These are phyloP conservation scores for Puccinia horiana DNA, from an alignment of 1,284 basidiomycete genomes.

Conservation along the genomic window DNA sequence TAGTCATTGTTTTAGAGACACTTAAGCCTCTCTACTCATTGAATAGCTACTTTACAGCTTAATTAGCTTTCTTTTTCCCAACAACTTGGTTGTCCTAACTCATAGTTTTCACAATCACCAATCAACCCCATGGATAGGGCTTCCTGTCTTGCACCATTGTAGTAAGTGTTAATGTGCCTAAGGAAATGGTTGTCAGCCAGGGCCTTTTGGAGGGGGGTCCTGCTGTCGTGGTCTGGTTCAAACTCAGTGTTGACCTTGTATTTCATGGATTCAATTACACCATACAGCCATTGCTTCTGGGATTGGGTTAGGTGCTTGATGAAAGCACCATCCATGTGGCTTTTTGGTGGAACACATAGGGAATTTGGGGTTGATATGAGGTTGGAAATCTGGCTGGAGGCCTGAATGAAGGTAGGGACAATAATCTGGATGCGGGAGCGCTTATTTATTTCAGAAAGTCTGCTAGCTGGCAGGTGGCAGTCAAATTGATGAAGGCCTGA, in stretches of 20 bases:
- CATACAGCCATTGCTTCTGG: neutral
- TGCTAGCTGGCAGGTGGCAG: neutral
- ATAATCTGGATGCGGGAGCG: neutral
- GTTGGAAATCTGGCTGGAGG: neutral
- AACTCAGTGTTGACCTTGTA: neutral
- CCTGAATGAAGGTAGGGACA: neutral
- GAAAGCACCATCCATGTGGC: neutral
- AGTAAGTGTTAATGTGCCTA: neutral
- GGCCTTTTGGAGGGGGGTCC: slow-evolving; percentile 17
- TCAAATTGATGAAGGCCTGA: neutral
- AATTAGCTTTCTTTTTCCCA: too few relatives aligned
- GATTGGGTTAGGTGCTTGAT: neutral
- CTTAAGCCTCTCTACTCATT: too few relatives aligned
- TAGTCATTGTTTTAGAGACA: too few relatives aligned
- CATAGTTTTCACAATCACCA: too few relatives aligned
- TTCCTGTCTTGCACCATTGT: neutral
- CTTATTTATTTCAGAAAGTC: neutral
- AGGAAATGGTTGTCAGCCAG: neutral
- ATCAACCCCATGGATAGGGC: neutral
- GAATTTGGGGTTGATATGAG: neutral
- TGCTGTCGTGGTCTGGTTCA: neutral
- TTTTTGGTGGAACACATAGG: neutral
- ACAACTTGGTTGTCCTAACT: too few relatives aligned
- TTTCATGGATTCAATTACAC: slow-evolving; percentile 1
- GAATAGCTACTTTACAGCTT: too few relatives aligned